Evolutionary conservation across 192 early-diverging fungal species (phyloP), one percentile per base, ranked within the genome.

Genomic region (Coemansia sp.): DNA sequence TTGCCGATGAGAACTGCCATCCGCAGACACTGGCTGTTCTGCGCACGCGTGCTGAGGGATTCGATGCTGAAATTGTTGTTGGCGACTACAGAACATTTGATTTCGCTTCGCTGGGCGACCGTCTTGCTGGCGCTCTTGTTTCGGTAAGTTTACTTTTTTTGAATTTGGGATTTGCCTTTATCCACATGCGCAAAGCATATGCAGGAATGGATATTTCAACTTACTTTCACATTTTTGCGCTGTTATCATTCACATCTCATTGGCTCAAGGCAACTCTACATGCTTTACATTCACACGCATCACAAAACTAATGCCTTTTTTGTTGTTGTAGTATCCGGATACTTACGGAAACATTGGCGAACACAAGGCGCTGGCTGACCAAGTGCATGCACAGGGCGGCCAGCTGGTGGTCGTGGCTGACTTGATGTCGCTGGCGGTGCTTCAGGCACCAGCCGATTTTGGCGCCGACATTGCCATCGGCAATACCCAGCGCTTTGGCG

Each of bases 391-490:
- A 19, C 78, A 80, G 53, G 85, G 92, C 54, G 91, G 86, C 26
- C 86, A 97, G 77, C 90, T 97, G 15, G 88, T 91, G 46, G 89
- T 87, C 55, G 97, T 92, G 23, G 93, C 95, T 36, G 97, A 97
- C 56, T 80, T 99, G 47, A 80, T 99, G 81, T 85, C 97, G 15
- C 81, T 97, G 64, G 84, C 95, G 12, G 61, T 99, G 33, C 77
- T 99, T 30, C 91, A 90, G 65, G 80, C 94, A 43, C 97, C 97
- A 12, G 94, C 90, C 41, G 93, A 96, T 74, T 97, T 89, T 67
- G 97, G 97, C 50, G 95, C 88, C 33, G 97, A 99, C 72, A 97
- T 99, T 74, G 97, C 90, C 28, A 84, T 99, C 33, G 97, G 97
- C 57, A 97, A 95, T 83, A 89, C 85, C 13, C 97, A 99, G 74